Conservation (phyloP, 2,329 filamentous ascomycete genomes). For the Alternaria panax region DNA sequence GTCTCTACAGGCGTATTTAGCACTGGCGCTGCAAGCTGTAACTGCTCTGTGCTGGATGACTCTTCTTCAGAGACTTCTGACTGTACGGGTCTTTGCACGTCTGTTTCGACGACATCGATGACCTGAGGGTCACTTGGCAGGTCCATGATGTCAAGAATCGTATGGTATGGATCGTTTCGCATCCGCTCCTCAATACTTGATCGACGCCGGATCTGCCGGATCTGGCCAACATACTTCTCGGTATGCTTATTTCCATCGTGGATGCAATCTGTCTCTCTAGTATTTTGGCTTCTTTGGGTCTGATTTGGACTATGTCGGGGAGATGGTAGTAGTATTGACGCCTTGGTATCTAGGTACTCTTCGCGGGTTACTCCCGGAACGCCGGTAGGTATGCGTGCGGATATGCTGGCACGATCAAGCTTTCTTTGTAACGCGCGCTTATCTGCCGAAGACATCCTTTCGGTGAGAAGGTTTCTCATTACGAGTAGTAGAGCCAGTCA, state of each 20-base stretch:
- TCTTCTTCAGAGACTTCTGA: background rate
- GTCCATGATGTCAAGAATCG: background rate
- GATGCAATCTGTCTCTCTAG: background rate
- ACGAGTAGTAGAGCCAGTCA: background rate
- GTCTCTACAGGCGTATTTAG: background rate
- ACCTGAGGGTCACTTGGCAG: background rate
- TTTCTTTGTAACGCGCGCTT: background rate
- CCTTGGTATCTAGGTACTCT: background rate
- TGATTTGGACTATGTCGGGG: fast-evolving
- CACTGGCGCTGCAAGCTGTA: background rate
- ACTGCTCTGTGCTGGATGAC: background rate
- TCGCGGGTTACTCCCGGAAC: background rate
- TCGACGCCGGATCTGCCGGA: background rate
- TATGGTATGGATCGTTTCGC: background rate
- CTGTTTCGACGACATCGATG: background rate
- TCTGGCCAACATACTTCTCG: background rate
- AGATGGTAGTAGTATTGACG: background rate
- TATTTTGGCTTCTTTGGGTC: background rate
- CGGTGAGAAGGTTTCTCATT: background rate
- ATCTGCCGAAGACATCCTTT: background rate
- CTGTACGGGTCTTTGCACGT: background rate
- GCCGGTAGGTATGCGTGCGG: too few species aligned
- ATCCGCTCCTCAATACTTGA: background rate
- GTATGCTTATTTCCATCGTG: background rate
- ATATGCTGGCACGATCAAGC: background rate